Evolutionary conservation across 805 yeast species (phyloP).

Genomic region (Pichia heedii): DNA sequence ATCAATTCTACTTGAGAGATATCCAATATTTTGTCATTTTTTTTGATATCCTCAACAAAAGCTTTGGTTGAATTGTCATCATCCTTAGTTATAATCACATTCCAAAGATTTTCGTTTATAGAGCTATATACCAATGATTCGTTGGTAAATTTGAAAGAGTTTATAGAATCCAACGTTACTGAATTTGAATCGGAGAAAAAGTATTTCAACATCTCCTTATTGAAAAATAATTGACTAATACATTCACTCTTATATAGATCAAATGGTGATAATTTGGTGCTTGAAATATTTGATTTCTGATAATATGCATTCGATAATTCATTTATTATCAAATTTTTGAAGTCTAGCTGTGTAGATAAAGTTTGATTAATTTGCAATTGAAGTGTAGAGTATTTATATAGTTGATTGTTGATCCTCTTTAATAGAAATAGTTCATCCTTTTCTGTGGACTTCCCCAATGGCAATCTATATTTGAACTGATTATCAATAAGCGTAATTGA

Average conservation of each 20-base stretch:
- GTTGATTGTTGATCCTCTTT: neutral
- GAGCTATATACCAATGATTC: neutral
- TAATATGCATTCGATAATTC: constrained; percentile 3
- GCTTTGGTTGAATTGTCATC: no score
- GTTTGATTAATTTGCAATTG: neutral
- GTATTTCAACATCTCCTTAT: neutral
- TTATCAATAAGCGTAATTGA: neutral
- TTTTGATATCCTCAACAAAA: no score
- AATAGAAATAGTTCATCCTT: neutral
- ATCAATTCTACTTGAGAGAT: no score
- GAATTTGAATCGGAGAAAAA: neutral
- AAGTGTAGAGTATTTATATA: neutral
- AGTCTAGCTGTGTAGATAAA: neutral
- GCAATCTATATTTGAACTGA: neutral
- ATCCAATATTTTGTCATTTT: no score
- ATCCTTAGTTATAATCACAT: neutral
- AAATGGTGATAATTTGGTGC: neutral
- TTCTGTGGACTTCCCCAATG: neutral
- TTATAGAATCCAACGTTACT: neutral
- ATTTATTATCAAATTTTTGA: constrained; percentile 2
- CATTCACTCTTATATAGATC: neutral
- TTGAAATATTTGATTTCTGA: neutral
- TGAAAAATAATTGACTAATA: neutral
- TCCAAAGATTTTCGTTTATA: neutral
- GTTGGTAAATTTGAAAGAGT: neutral